Evolutionary conservation across 2,329 filamentous ascomycete species (phyloP), one percentile per base, ranked within the genome.

Genomic region (Dactylellina leptospora): DNA sequence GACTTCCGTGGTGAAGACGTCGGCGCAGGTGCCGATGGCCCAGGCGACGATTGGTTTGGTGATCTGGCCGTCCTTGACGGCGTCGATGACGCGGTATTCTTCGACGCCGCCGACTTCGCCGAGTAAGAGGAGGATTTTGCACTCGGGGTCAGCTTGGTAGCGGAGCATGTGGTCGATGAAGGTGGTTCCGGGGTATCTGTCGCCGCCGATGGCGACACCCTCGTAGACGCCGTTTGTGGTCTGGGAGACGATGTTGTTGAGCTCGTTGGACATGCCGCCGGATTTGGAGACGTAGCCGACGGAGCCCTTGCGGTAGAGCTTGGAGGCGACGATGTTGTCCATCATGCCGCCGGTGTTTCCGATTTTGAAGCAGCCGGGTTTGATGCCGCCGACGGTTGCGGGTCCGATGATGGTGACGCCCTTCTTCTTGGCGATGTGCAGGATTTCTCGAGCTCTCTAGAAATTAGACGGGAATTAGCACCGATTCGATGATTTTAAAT

Each of bases 281-380:
- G 95, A 99, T 87, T 99, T 99, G 86, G 93, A 97, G 82, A 99
- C 95, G 83, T 99, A 99, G 78, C 92, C 95, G 77, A 99, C 93
- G 78, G 95, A 97, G 78, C 95, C 95, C 84, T 95, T 95, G 83
- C 95, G 93, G 89, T 99, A 99, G 74, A 99, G 91, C 89, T 99
- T 99, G 81, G 95, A 97, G 78, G 95, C 92, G 75, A 99, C 95
- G 79, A 99, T 99, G 88, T 99, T 99, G 87, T 99, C 95, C 95
- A 99, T 99, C 95, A 99, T 99, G 83, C 95, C 95, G 87, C 95
- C 95, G 79, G 95, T 99, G 87, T 99, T 99, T 82, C 95, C 95
- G 76, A 99, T 99, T 88, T 97, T 99, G 90, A 93, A 99, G 81
- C 91, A 91, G 82, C 95, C 95, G 74, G 95, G 95, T 88, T 97